A percentile compares a stretch with the other conserved stretches of the same genome.
Evolutionary conservation across 208 protist species (phyloP).

Genomic region (Crithidia bombi): DNA sequence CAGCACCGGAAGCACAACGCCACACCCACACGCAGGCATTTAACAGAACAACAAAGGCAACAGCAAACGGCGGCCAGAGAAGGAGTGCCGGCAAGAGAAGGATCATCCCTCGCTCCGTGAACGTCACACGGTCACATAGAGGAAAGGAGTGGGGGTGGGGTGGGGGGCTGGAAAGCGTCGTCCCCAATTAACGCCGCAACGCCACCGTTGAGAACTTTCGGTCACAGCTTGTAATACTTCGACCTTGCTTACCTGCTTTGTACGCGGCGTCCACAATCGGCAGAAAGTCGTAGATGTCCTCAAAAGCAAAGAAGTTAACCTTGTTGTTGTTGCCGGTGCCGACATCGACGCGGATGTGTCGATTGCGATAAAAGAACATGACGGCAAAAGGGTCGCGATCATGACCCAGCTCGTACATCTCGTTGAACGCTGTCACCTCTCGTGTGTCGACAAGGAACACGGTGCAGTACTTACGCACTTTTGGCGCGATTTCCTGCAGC

Average conservation of each 20-base stretch:
- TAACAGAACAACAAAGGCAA: too few relatives aligned
- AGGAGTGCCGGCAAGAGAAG: too few relatives aligned
- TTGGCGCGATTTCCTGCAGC: constrained; percentile 65
- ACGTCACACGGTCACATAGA: too few relatives aligned
- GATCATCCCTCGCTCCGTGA: too few relatives aligned
- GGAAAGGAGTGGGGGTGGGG: too few relatives aligned
- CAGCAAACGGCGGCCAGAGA: too few relatives aligned
- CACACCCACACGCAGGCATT: too few relatives aligned
- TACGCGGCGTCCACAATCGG: constrained; percentile 98
- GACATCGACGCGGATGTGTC: constrained; percentile 99
- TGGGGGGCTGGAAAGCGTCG: too few relatives aligned
- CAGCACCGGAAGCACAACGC: too few relatives aligned
- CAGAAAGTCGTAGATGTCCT: constrained; percentile 97
- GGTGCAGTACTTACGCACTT: constrained; percentile 83
- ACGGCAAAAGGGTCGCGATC: constrained; percentile 97
- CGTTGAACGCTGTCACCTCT: constrained; percentile 98
- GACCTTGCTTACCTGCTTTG: constrained; percentile 94
- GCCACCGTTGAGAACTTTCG: constrained; percentile 96
- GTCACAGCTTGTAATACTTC: constrained; percentile 95
- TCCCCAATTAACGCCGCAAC: constrained; percentile 42
- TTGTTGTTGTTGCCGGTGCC: constrained; percentile 99
- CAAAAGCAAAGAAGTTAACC: constrained; percentile 97
- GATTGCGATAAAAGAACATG: constrained; percentile 99
- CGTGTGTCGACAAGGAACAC: constrained; percentile 81
- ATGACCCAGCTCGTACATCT: constrained; percentile 98